A percentile compares a stretch with the other conserved stretches of the same genome.
These are phyloP conservation scores for Inosperma sp. DNA, from an alignment of 768 basidiomycete genomes.

Conservation along the genomic window DNA sequence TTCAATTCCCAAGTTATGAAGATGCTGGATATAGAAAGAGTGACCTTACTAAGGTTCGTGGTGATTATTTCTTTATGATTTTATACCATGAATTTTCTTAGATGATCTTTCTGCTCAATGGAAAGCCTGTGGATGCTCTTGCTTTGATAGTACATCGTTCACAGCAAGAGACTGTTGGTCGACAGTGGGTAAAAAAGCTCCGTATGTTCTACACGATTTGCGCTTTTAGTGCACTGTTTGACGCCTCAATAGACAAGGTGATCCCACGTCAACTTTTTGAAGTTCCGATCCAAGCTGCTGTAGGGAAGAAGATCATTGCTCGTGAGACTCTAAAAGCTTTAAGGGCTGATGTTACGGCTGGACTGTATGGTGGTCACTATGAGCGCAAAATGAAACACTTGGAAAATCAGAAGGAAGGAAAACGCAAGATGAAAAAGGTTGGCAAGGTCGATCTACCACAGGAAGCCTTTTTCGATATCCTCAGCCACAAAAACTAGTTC, in stretches of 20 bases:
- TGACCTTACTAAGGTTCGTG: constrained; percentile 74
- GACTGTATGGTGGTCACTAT: constrained; percentile 92
- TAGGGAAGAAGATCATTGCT: constrained; percentile 84
- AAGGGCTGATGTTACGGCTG: constrained; percentile 90
- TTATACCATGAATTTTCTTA: constrained; percentile 27
- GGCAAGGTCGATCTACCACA: constrained; percentile 89
- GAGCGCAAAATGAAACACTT: constrained; percentile 90
- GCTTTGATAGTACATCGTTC: constrained; percentile 88
- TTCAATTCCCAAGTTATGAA: constrained; percentile 77
- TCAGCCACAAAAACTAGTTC: constrained; percentile 53
- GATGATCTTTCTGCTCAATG: constrained; percentile 90
- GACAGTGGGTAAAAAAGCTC: constrained; percentile 87
- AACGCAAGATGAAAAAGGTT: constrained; percentile 82
- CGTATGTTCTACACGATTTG: constrained; percentile 42
- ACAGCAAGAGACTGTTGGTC: constrained; percentile 66
- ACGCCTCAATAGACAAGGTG: constrained; percentile 61
- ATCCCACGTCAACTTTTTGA: constrained; percentile 92
- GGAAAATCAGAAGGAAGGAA: constrained; percentile 90
- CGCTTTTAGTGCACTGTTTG: background rate
- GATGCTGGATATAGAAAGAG: constrained; percentile 84
- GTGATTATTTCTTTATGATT: background rate
- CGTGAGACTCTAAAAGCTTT: constrained; percentile 83
- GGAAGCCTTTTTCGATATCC: constrained; percentile 91
- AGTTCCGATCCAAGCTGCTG: constrained; percentile 90
- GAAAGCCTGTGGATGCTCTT: constrained; percentile 87